Evolutionary conservation across 1,139 yeast genomes (phyloP).

Genomic region (Taphrina deformans): DNA sequence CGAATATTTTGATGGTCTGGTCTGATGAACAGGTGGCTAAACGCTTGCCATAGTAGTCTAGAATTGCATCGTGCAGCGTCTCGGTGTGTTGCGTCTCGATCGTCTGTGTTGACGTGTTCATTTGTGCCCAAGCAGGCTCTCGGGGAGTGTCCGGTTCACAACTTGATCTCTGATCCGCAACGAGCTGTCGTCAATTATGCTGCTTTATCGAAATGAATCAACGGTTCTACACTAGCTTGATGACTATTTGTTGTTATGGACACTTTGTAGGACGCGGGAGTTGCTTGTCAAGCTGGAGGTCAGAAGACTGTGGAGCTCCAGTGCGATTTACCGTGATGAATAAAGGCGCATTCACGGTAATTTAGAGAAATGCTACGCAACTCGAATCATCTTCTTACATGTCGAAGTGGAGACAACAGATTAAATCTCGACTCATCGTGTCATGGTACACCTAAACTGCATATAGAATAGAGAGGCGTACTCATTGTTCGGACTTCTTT

Average conservation of each 20-base stretch:
- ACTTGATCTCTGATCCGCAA: too few species aligned
- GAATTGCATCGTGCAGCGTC: constrained; percentile 78
- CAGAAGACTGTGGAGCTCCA: not conserved
- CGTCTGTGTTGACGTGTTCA: constrained; percentile 23
- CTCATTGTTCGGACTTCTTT: too few species aligned
- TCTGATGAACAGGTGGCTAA: constrained; percentile 95
- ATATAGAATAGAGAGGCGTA: not conserved
- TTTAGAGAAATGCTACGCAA: too few species aligned
- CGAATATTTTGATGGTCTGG: constrained; percentile 88
- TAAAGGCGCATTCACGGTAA: not conserved
- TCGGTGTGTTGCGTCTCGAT: constrained; percentile 26
- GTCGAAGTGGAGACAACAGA: too few species aligned
- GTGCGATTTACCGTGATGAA: not conserved
- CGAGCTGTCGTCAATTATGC: too few species aligned
- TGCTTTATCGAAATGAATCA: too few species aligned
- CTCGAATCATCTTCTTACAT: too few species aligned
- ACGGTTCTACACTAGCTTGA: too few species aligned
- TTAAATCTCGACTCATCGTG: not conserved
- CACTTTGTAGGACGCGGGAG: too few species aligned
- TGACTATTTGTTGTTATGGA: too few species aligned
- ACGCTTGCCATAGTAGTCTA: constrained; percentile 93
- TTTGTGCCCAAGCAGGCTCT: not conserved
- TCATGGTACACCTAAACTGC: not conserved
- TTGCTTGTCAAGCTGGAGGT: not conserved
- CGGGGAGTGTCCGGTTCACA: not conserved